phyloP scores from a whole-genome alignment of 1,284 basidiomycete species.

The Cyathus olla region DNA sequence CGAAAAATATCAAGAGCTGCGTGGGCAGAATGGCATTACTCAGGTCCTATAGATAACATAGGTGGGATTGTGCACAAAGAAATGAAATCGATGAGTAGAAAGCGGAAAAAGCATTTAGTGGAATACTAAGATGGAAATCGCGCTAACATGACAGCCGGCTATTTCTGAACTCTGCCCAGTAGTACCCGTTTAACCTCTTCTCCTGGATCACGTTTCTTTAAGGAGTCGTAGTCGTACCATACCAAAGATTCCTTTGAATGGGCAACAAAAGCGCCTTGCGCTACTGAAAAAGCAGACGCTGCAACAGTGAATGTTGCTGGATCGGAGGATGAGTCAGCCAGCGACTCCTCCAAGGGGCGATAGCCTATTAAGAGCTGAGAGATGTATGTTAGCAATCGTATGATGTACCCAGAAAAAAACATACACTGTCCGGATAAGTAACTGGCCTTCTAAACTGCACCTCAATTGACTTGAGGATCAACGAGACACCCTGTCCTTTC shows the following conservation, averaged over 20 bases:
- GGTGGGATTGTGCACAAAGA: too few species aligned
- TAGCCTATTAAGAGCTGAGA: constrained; percentile 72
- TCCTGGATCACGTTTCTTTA: constrained; percentile 61
- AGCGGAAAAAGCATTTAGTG: too few species aligned
- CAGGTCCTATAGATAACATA: too few species aligned
- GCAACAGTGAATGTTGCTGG: constrained; percentile 54
- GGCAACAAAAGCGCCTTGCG: constrained; percentile 70
- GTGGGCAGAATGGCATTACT: too few species aligned
- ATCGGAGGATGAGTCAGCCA: constrained; percentile 13
- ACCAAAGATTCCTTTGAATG: constrained; percentile 72
- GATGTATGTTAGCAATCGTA: constrained; percentile 3
- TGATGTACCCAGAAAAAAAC: constrained; percentile 20
- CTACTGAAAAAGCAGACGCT: constrained; percentile 70
- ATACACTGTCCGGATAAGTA: constrained; percentile 77
- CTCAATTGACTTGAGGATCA: constrained; percentile 79
- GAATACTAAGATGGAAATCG: background rate
- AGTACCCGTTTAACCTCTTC: too few species aligned
- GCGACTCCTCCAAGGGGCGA: constrained; percentile 39
- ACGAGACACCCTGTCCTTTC: constrained; percentile 68
- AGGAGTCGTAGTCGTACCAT: constrained; percentile 80
- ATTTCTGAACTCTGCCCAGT: background rate
- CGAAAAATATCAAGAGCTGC: too few species aligned
- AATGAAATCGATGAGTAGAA: too few species aligned
- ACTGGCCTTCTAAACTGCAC: constrained; percentile 76
- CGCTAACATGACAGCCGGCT: background rate